phyloP scores from a whole-genome alignment of 306 rosid species.

The Cicer pinnatifidum region DNA sequence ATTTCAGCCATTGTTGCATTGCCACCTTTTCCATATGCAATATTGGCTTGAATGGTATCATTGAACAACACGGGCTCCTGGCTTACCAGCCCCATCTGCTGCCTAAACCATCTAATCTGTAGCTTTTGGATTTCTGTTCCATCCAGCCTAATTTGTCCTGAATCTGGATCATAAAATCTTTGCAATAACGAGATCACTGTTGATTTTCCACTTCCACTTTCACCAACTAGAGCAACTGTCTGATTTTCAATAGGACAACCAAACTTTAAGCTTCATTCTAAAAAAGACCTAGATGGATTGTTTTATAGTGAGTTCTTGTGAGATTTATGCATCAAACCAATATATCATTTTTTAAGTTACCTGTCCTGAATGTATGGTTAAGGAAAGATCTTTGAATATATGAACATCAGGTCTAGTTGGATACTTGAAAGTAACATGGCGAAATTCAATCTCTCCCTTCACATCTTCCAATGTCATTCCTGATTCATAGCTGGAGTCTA shows the following conservation, averaged over 20 bases:
- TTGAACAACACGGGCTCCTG: constrained; percentile 80
- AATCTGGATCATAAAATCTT: constrained; percentile 72
- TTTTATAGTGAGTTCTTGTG: constrained; percentile 8
- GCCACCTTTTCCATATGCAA: constrained; percentile 70
- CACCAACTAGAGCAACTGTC: constrained; percentile 88
- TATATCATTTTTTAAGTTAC: constrained; percentile 42
- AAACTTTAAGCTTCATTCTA: constrained; percentile 38
- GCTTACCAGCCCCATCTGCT: constrained; percentile 78
- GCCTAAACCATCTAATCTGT: constrained; percentile 75
- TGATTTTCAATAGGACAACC: constrained; percentile 42
- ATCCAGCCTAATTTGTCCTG: constrained; percentile 70
- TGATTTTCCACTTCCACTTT: constrained; percentile 89
- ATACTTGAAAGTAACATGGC: constrained; percentile 70
- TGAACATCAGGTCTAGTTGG: constrained; percentile 66
- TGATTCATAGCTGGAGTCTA: constrained; percentile 59
- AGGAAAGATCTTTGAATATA: constrained; percentile 65
- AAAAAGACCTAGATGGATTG: neutral
- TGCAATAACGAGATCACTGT: constrained; percentile 75
- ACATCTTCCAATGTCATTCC: constrained; percentile 57
- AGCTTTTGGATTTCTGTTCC: constrained; percentile 63
- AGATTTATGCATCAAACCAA: neutral
- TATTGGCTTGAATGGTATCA: constrained; percentile 77
- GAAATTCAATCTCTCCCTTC: constrained; percentile 67
- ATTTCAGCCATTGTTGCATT: constrained; percentile 65
- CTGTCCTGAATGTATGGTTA: constrained; percentile 70